A percentile compares a stretch with the other conserved stretches of the same genome.
phyloP scores from a whole-genome alignment of 148 eudicot genomes.

The Chenopodium suecicum region DNA sequence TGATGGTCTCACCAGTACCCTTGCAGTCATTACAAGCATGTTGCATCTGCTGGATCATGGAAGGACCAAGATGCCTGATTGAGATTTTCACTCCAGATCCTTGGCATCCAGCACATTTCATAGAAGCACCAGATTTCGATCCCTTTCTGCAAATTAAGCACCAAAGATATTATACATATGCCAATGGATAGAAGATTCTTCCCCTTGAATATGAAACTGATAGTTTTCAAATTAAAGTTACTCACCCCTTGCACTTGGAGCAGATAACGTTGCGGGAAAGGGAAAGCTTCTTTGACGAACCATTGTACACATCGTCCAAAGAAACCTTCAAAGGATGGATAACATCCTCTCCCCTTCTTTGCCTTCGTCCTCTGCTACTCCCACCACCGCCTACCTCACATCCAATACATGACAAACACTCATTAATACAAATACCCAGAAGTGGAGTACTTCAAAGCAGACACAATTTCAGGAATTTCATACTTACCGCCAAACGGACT shows the following conservation, averaged over 20 bases:
- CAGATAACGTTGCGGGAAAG: constrained; percentile 55
- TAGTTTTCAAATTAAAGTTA: background rate
- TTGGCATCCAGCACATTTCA: constrained; percentile 64
- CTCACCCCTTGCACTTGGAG: constrained; percentile 51
- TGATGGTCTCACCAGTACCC: constrained; percentile 70
- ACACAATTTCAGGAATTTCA: background rate
- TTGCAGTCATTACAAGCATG: constrained; percentile 78
- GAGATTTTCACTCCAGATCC: constrained; percentile 76
- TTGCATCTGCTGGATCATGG: constrained; percentile 82
- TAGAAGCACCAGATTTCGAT: constrained; percentile 72
- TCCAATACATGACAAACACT: background rate
- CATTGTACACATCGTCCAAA: constrained; percentile 59
- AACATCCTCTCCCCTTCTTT: constrained; percentile 69
- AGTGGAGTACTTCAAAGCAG: background rate
- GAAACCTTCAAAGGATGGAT: constrained; percentile 66
- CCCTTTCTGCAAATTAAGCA: constrained; percentile 44
- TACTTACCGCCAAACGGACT: constrained; percentile 42
- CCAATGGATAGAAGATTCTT: background rate
- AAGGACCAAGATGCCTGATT: constrained; percentile 68
- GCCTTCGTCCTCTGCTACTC: constrained; percentile 59
- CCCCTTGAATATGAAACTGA: background rate
- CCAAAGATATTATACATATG: background rate
- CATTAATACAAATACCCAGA: background rate
- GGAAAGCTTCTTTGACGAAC: constrained; percentile 58
- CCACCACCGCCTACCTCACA: constrained; percentile 38